Evolutionary conservation across 176 grass and related monocot species (phyloP).

Genomic region (Ensete glaucum): DNA sequence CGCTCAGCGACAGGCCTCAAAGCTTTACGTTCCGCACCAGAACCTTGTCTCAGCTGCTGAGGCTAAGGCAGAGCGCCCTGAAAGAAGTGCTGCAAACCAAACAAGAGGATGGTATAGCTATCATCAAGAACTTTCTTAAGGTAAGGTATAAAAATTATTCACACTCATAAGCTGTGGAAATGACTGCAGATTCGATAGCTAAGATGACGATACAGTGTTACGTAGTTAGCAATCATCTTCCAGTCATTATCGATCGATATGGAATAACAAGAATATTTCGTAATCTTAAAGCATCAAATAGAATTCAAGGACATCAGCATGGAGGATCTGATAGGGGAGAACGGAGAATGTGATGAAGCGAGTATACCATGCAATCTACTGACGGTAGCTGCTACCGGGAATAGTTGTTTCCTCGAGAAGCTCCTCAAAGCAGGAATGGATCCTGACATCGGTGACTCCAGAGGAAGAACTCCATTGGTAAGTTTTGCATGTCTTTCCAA

Average conservation of each 20-base stretch:
- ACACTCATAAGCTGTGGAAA: neutral
- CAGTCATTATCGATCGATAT: neutral
- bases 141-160: conserved; percentile 8
- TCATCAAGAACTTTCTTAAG: conserved; percentile 90
- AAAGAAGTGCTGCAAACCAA: conserved; percentile 77
- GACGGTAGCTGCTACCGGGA: conserved; percentile 65
- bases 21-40: conserved; percentile 66
- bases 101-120: conserved; percentile 56
- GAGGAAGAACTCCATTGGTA: conserved; percentile 86
- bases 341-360: conserved; percentile 24
- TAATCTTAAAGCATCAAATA: conserved; percentile 53
- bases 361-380: conserved; percentile 72
- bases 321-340: conserved; percentile 54
- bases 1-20: conserved; percentile 53
- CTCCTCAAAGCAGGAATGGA: conserved; percentile 78
- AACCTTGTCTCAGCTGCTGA: conserved; percentile 74
- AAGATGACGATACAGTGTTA: too few species aligned
- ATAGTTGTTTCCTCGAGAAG: conserved; percentile 69
- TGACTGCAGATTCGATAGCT: neutral
- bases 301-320: conserved; percentile 64
- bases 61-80: conserved; percentile 71
- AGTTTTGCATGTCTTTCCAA: neutral
- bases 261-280: neutral
- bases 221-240: neutral
- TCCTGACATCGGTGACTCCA: conserved; percentile 63